Evolutionary conservation across 2,329 filamentous ascomycete genomes (phyloP).

Genomic region (Uncinocarpus reesii): DNA sequence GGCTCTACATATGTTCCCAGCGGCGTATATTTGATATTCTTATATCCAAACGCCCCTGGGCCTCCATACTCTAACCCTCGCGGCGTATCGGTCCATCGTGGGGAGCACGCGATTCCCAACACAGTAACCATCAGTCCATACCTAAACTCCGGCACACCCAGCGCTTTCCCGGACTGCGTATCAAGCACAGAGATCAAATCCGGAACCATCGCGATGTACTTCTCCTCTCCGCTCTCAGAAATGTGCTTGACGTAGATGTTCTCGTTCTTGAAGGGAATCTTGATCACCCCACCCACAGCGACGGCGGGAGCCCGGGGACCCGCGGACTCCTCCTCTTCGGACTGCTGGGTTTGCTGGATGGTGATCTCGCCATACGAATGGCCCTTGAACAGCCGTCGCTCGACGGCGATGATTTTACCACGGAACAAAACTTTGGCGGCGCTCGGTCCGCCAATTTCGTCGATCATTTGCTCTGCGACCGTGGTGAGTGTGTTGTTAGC

Average conservation of each 20-base stretch:
- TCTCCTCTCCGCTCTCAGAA: conserved; percentile 24
- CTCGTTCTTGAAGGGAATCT: conserved; percentile 62
- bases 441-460: conserved; percentile 46
- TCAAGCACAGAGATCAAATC: conserved; percentile 49
- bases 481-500: conserved; percentile 42
- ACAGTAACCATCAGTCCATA: conserved; percentile 46
- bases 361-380: conserved; percentile 52
- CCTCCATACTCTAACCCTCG: conserved; percentile 43
- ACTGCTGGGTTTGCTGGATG: conserved; percentile 40
- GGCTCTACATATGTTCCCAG: conserved; percentile 45
- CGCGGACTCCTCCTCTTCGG: conserved; percentile 28
- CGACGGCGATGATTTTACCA: conserved; percentile 54
- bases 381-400: conserved; percentile 45
- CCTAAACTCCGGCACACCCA: conserved; percentile 47
- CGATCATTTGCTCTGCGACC: conserved; percentile 50
- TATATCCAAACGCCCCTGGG: conserved; percentile 41
- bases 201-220: conserved; percentile 42
- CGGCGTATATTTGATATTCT: conserved; percentile 41
- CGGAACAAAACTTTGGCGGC: conserved; percentile 51
- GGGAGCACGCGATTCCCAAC: conserved; percentile 46
- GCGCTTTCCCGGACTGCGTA: conserved; percentile 46
- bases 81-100: conserved; percentile 43
- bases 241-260: conserved; percentile 51
- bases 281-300: conserved; percentile 15
- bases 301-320: conserved; percentile 2